A percentile compares a stretch with the other conserved stretches of the same genome.
phyloP scores from a whole-genome alignment of 1,139 yeast species.

The Meyerozyma carpophila region DNA sequence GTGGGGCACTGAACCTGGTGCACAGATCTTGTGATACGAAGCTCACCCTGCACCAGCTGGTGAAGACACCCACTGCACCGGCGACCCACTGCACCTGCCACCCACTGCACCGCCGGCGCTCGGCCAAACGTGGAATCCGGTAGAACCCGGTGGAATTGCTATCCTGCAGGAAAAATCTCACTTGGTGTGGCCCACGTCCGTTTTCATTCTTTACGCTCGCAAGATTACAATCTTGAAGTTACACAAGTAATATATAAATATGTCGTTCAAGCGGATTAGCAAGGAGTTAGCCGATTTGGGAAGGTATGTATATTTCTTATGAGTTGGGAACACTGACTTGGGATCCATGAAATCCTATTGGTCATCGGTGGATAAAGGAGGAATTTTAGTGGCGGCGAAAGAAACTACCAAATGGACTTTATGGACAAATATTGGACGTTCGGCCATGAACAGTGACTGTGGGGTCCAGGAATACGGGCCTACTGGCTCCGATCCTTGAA shows the following conservation, averaged over 20 bases:
- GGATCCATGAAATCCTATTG: too few relatives aligned
- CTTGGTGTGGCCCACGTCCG: conserved; percentile 1
- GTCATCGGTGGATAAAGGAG: not conserved
- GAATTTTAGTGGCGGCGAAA: not conserved
- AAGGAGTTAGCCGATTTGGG: conserved; percentile 94
- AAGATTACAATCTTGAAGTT: conserved; percentile 5
- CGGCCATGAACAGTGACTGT: too few relatives aligned
- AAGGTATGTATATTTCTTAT: conserved; percentile 53
- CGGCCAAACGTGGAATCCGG: not conserved
- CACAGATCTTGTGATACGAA: conserved; percentile 4
- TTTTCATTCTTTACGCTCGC: conserved; percentile 6
- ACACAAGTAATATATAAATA: conserved; percentile 17
- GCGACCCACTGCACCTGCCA: not conserved
- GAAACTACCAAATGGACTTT: too few relatives aligned
- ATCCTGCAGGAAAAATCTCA: not conserved
- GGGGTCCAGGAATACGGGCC: too few relatives aligned
- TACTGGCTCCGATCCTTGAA: too few relatives aligned
- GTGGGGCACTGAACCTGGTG: conserved; percentile 3
- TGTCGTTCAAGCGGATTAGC: conserved; percentile 93
- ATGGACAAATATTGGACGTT: too few relatives aligned
- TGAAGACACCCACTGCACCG: not conserved
- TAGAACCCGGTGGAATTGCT: conserved; percentile 1
- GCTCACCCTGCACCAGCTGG: not conserved
- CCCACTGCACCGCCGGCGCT: too few relatives aligned
- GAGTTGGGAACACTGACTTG: too few relatives aligned